phyloP scores from a whole-genome alignment of 345 rosid species.

The Hypericum perforatum region DNA sequence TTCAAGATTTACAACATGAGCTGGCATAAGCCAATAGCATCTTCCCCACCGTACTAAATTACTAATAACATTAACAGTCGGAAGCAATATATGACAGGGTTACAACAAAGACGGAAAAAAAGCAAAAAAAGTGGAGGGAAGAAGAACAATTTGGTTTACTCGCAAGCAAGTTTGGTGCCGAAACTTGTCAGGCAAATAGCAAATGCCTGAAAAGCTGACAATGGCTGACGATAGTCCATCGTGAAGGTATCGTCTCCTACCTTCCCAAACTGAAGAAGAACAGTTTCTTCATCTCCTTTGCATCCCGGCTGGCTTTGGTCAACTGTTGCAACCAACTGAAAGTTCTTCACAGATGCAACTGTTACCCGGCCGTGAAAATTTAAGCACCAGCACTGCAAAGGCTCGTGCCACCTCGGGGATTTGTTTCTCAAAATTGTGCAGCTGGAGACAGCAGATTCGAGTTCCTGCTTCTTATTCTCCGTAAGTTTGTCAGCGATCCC shows the following conservation, averaged over 20 bases:
- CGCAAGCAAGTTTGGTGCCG: conserved; percentile 92
- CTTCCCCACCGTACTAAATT: no score
- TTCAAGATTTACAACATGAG: conserved; percentile 24
- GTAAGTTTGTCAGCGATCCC: conserved; percentile 20
- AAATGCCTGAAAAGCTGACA: conserved; percentile 90
- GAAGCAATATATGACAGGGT: no score
- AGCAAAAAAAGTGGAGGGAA: no score
- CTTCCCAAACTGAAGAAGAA: conserved; percentile 85
- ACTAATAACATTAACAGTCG: no score
- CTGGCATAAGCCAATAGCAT: conserved; percentile 13
- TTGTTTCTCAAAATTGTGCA: conserved; percentile 57
- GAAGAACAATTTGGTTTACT: conserved; percentile 21
- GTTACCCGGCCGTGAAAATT: conserved; percentile 95
- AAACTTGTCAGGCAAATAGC: conserved; percentile 96
- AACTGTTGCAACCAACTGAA: conserved; percentile 66
- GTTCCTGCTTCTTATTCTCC: conserved; percentile 26
- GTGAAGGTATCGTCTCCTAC: conserved; percentile 83
- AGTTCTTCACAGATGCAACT: conserved; percentile 87
- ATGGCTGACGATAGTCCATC: conserved; percentile 86
- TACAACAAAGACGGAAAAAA: no score
- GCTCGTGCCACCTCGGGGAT: conserved; percentile 95
- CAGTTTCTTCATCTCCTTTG: conserved; percentile 81
- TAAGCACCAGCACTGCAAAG: conserved; percentile 92
- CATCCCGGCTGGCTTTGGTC: conserved; percentile 79
- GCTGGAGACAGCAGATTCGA: conserved; percentile 25